A percentile compares a stretch with the other conserved stretches of the same genome.
Conservation (phyloP, 192 early-diverging fungal genomes). For the Linnemannia hyalina region DNA sequence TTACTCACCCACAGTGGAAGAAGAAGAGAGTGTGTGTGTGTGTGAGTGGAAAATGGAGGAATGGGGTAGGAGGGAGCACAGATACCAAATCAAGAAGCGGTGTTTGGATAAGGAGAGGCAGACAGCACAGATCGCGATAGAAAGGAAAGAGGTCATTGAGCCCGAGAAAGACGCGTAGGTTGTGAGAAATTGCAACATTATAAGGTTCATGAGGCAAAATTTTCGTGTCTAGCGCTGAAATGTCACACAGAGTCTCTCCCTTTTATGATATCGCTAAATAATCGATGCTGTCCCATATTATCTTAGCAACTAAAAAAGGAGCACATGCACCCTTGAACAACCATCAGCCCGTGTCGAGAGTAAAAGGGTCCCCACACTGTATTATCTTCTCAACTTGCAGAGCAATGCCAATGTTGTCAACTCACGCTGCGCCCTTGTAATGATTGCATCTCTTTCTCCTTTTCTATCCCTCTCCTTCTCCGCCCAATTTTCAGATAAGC, state of each 20-base stretch:
- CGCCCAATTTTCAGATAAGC: not conserved
- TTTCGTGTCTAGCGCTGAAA: not conserved
- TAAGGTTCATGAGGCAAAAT: not conserved
- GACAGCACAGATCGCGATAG: not conserved
- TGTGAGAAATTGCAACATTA: conserved; percentile 40
- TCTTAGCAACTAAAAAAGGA: not conserved
- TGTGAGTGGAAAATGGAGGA: not conserved
- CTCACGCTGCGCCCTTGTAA: not conserved
- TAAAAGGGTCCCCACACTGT: not conserved
- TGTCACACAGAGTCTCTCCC: not conserved
- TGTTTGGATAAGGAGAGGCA: not conserved
- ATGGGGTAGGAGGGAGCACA: not conserved
- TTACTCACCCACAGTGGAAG: not conserved
- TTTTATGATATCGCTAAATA: not conserved
- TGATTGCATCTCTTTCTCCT: not conserved
- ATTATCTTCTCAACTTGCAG: not conserved
- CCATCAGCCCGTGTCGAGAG: not conserved
- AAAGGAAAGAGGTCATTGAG: conserved; percentile 20
- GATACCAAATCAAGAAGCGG: not conserved
- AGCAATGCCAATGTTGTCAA: not conserved
- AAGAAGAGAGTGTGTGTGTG: not conserved
- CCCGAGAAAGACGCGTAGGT: conserved; percentile 33
- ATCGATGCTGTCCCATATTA: not conserved
- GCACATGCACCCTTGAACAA: not conserved
- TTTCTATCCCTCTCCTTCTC: not conserved